phyloP scores from a whole-genome alignment of 1,139 yeast species.

The Kazachstania sp. region DNA sequence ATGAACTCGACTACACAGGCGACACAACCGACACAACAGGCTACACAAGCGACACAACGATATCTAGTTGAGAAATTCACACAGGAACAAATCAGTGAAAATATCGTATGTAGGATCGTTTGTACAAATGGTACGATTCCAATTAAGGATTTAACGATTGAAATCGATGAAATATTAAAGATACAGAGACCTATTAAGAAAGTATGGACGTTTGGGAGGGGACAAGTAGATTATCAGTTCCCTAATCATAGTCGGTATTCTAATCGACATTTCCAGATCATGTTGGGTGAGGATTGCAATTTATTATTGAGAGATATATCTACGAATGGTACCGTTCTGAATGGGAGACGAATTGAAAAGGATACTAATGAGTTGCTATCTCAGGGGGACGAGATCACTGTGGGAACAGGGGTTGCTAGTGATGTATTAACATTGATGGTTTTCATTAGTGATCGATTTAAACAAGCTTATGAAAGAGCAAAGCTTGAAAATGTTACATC shows the following conservation, averaged over 20 bases:
- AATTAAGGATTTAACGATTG: slow-evolving; percentile 37
- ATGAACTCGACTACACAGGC: slow-evolving; percentile 4
- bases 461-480: slow-evolving; percentile 21
- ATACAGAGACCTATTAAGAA: slow-evolving; percentile 29
- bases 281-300: slow-evolving; percentile 46
- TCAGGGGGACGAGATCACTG: slow-evolving; percentile 87
- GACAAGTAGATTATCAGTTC: slow-evolving; percentile 56
- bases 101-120: slow-evolving; percentile 46
- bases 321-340: slow-evolving; percentile 87
- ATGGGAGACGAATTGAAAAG: slow-evolving; percentile 62
- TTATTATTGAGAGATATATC: slow-evolving; percentile 62
- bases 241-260: slow-evolving; percentile 64
- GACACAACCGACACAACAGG: slow-evolving; percentile 53
- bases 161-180: slow-evolving; percentile 28
- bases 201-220: slow-evolving; percentile 75
- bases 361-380: slow-evolving; percentile 75
- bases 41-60: slow-evolving; percentile 49
- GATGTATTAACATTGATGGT: slow-evolving; percentile 74
- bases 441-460: slow-evolving; percentile 39
- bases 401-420: slow-evolving; percentile 75
- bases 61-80: slow-evolving; percentile 34
- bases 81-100: slow-evolving; percentile 35
- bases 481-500: slow-evolving; percentile 9
- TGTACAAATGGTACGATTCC: slow-evolving; percentile 60
- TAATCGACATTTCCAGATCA: slow-evolving; percentile 66